Evolutionary conservation across 345 rosid genomes (phyloP), one percentile per base, ranked within the genome.

Genomic region (Hibiscus syriacus): DNA sequence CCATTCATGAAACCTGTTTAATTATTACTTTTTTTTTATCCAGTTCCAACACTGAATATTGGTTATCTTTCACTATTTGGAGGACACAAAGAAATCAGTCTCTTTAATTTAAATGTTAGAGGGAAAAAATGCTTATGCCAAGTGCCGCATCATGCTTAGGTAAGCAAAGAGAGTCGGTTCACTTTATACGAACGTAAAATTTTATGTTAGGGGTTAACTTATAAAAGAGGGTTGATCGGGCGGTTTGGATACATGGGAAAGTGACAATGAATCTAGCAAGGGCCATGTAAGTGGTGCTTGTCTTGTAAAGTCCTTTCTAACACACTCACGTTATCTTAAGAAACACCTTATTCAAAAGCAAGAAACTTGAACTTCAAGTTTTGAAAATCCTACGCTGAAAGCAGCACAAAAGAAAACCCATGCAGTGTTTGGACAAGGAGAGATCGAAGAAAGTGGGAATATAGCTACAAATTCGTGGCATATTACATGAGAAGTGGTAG

Each of bases 11-110:
- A 4, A 4, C 5, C 7, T 34, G 38, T 34, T 34, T 4, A 34
- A 3, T 34, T 34, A 34, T 4, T 59, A 4, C 41, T 41, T 32
- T 66, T 48, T 67, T 60, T 55, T n/a, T n/a, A n/a, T n/a, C 55
- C 53, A 50, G 32, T 54, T 50, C 55, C 16, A 58, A 72, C 70
- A 17, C 26, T 26, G 3, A 45, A 45, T 65, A 58, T 70, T 70
- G 71, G 73, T 68, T 74, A 57, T 45, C 78, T 13, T 55, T 78
- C 79, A 66, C 52, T 76, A 70, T 78, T 77, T 55, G 17, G 55
- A 45, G 17, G 63, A 45, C 52, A 55, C 53, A 46, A 64, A 19
- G 69, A 52, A 63, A 52, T 46, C 23, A 13, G 14, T n/a, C n/a
- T n/a, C n/a, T n/a, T n/a, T n/a, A n/a, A n/a, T n/a, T n/a, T n/a